Evolutionary conservation across 192 early-diverging fungal genomes (phyloP).

Genomic region (Rhizoclosmatium globosum): DNA sequence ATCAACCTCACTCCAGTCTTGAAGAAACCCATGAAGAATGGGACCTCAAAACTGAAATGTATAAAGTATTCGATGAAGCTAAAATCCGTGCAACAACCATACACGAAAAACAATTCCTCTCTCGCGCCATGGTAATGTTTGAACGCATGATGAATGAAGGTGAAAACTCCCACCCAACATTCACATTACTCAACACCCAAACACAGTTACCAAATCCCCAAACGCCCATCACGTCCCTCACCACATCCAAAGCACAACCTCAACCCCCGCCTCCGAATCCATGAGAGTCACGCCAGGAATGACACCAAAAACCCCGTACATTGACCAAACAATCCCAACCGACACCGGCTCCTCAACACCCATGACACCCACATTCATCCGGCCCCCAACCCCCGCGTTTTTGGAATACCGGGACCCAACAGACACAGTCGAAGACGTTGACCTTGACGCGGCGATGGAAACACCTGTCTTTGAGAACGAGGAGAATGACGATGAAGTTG

Average conservation of each 20-base stretch:
- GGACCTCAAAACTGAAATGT: conserved; percentile 14
- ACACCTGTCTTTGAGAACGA: neutral
- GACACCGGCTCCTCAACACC: neutral
- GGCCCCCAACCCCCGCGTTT: conserved; percentile 19
- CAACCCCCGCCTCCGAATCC: neutral
- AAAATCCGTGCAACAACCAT: neutral
- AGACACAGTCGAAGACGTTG: neutral
- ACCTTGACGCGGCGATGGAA: neutral
- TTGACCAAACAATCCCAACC: conserved; percentile 2
- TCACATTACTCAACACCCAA: no score
- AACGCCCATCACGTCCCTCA: neutral
- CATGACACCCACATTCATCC: neutral
- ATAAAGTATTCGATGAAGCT: conserved; percentile 11
- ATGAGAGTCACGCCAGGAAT: neutral
- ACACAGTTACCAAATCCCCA: no score
- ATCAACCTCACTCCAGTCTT: neutral
- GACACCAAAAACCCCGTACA: neutral
- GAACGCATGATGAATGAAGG: neutral
- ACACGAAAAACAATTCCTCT: neutral
- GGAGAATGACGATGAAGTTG: conserved; percentile 21
- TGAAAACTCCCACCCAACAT: neutral
- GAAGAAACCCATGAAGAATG: neutral
- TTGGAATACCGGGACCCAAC: neutral
- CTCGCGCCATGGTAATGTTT: neutral
- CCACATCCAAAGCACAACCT: neutral